Evolutionary conservation across 2,329 filamentous ascomycete genomes (phyloP).

Genomic region (Verticillium isaacii): DNA sequence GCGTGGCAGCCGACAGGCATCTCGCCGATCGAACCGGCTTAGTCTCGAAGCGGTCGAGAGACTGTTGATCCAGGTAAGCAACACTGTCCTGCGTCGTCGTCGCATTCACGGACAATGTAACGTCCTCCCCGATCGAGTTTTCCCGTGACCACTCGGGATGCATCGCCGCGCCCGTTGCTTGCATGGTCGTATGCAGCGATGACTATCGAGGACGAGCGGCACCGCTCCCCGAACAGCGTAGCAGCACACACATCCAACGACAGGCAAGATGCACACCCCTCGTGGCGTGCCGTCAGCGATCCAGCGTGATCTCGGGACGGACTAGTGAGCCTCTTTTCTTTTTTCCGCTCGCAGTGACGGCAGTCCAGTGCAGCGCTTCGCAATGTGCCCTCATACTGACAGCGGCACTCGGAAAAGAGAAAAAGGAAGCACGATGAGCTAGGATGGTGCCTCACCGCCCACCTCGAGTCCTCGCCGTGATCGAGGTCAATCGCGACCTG

Average conservation of each 20-base stretch:
- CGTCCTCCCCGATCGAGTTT: not conserved
- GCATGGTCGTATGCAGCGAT: not conserved
- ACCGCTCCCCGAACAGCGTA: not conserved
- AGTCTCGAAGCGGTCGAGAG: not conserved
- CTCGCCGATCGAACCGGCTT: not conserved
- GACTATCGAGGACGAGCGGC: not conserved
- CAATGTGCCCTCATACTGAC: not conserved
- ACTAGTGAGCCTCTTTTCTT: not conserved
- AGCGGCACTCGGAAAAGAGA: not conserved
- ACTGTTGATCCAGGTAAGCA: not conserved
- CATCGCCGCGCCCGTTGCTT: not conserved
- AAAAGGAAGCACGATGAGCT: not conserved
- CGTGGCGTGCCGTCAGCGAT: not conserved
- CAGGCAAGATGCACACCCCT: not conserved
- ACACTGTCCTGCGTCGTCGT: not conserved
- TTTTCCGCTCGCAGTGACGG: not conserved
- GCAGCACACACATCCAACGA: not conserved
- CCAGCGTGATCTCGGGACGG: not conserved
- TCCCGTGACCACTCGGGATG: not conserved
- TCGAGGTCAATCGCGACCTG: not conserved
- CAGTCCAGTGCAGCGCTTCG: not conserved
- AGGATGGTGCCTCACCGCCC: not conserved
- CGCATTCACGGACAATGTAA: not conserved
- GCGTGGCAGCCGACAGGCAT: not conserved
- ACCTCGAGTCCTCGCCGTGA: not conserved